phyloP scores from a whole-genome alignment of 2,329 filamentous ascomycete species.

The Phialocephala sp. region DNA sequence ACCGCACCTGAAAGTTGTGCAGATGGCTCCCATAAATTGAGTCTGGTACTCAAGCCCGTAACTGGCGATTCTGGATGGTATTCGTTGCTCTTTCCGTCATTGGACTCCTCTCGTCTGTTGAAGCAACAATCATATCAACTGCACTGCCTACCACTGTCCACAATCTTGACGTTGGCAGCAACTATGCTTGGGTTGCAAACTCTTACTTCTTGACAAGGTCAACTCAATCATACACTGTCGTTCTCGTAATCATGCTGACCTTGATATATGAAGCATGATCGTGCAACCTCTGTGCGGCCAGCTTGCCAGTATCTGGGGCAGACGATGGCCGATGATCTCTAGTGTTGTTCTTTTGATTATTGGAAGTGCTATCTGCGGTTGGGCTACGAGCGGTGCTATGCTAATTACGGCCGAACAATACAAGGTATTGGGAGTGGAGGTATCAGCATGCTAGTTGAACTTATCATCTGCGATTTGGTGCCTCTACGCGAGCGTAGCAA shows the following conservation, averaged over 20 bases:
- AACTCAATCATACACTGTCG: too few relatives aligned
- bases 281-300: conserved; percentile 47
- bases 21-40: too few relatives aligned
- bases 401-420: conserved; percentile 59
- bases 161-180: conserved; percentile 16
- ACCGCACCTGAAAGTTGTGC: too few relatives aligned
- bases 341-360: conserved; percentile 45
- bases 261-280: conserved; percentile 10
- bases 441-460: conserved; percentile 51
- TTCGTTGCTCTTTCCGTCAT: conserved; percentile 22
- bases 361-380: conserved; percentile 58
- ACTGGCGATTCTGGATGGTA: too few relatives aligned
- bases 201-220: conserved; percentile 44
- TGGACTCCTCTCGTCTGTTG: conserved; percentile 36
- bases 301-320: conserved; percentile 58
- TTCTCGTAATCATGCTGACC: too few relatives aligned
- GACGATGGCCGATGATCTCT: conserved; percentile 49
- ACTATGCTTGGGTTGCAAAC: conserved; percentile 28
- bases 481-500: conserved; percentile 53
- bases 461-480: conserved; percentile 57
- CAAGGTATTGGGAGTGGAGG: conserved; percentile 59
- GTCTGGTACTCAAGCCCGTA: too few relatives aligned
- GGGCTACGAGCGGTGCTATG: conserved; percentile 49
- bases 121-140: conserved; percentile 25
- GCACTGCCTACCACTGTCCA: conserved; percentile 27